phyloP scores from a whole-genome alignment of 2,329 filamentous ascomycete genomes.

The Epichloe glyceriae region DNA sequence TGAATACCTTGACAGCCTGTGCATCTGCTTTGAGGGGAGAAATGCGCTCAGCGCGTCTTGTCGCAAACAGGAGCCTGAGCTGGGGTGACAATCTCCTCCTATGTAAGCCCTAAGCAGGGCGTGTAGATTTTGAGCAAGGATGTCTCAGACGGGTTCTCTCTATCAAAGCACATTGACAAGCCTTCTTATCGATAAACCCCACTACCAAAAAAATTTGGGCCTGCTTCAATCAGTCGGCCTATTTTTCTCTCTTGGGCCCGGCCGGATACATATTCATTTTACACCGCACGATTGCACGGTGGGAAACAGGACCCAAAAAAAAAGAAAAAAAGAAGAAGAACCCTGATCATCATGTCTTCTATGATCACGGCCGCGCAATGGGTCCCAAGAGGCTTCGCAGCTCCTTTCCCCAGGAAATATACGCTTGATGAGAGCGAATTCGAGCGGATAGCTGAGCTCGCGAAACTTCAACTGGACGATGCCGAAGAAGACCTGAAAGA shows the following conservation, averaged over 20 bases:
- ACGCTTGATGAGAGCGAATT: conserved; percentile 65
- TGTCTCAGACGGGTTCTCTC: no score
- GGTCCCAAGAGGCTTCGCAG: conserved; percentile 66
- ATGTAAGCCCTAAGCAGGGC: neutral
- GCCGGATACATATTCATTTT: neutral
- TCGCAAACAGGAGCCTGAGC: neutral
- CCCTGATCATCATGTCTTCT: conserved; percentile 40
- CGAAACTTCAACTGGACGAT: conserved; percentile 75
- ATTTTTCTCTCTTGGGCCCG: neutral
- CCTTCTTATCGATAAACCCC: conserved; percentile 28
- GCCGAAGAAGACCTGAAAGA: conserved; percentile 75
- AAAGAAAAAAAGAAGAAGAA: neutral
- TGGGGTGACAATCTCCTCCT: neutral
- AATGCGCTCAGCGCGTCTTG: neutral
- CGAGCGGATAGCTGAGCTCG: conserved; percentile 59
- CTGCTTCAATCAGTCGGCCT: neutral
- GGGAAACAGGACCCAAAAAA: neutral
- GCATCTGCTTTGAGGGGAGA: neutral
- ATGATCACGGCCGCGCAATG: conserved; percentile 69
- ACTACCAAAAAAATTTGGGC: conserved; percentile 23
- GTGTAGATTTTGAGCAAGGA: conserved; percentile 9
- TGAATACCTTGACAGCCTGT: neutral
- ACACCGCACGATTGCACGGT: neutral
- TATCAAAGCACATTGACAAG: neutral
- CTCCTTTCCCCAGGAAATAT: conserved; percentile 63